Evolutionary conservation across 768 basidiomycete species (phyloP), one percentile per base, ranked within the genome.

Genomic region (Tremella yokohamensis): DNA sequence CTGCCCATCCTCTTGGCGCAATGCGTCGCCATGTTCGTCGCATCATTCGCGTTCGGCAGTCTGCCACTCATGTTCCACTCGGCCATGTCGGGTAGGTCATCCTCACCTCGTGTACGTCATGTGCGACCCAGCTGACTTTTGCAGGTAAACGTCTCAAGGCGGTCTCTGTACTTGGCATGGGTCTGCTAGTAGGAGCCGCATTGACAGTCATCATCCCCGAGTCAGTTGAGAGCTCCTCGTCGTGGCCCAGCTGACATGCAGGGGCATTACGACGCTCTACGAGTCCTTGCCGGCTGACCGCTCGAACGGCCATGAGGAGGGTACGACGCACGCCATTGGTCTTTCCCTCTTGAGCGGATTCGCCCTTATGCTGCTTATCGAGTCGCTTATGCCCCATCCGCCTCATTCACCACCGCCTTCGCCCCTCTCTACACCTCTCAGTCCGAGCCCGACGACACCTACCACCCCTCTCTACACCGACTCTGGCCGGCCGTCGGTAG

Each of bases 121-220:
- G 59, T 50, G 47, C 65, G n/a, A n/a, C n/a, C n/a, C 34, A 52
- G 39, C 51, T 52, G 29, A 57, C 56, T 40, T 29, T 4, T n/a
- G 56, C 56, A 63, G 67, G 79, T 82, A 79, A 78, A 64, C 73
- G 47, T 61, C 79, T 78, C 76, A 79, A 76, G 78, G 81, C 63
- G 78, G 72, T 86, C 29, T 82, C 81, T 8, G 82, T 82, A 42
- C 72, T 90, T 15, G 87, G 89, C 11, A 87, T 87, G 45, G 93
- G 93, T 11, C 79, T 97, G 11, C 81, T 98, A 16, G 82, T 96
- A 13, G 93, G 93, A 2, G 87, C 93, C 1, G 90, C 90, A 0
- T 78, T 97, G 62, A 89, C 89, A 12, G 84, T 98, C 22, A 90
- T 97, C 62, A 86, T 97, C 52, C 93, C 94, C 38, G 93, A 96